A percentile compares a stretch with the other conserved stretches of the same genome.
Evolutionary conservation across 1,284 basidiomycete species (phyloP).

Genomic region (Gyrodon tennesseensis): DNA sequence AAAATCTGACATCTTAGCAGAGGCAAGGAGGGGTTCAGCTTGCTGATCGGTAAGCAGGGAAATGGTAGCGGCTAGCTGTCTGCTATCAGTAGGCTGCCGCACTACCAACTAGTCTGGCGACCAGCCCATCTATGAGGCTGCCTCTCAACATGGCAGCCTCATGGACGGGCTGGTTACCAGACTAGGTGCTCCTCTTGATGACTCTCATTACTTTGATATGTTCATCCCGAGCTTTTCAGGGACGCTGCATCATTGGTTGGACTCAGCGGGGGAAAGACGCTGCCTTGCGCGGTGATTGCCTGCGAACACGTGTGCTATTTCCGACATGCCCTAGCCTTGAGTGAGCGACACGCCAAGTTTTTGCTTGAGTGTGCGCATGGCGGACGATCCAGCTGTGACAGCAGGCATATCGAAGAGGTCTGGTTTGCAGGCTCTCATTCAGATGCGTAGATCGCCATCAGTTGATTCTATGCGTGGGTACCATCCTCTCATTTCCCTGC

Average conservation of each 20-base stretch:
- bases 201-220: background rate
- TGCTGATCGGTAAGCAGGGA: no score
- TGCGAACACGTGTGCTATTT: slow-evolving; percentile 41
- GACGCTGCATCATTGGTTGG: slow-evolving; percentile 45
- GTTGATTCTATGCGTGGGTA: no score
- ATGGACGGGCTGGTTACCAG: no score
- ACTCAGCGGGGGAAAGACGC: slow-evolving; percentile 33
- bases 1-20: no score
- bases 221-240: slow-evolving; percentile 26
- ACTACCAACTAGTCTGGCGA: no score
- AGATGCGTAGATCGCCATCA: slow-evolving; percentile 40
- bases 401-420: slow-evolving; percentile 42
- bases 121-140: no score
- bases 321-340: slow-evolving; percentile 44
- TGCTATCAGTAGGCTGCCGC: no score
- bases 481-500: no score
- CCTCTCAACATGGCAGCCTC: no score
- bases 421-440: slow-evolving; percentile 45
- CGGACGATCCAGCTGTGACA: slow-evolving; percentile 26
- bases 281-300: slow-evolving; percentile 39
- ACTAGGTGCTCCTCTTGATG: slow-evolving; percentile 35
- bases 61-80: no score
- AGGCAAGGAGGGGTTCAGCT: no score
- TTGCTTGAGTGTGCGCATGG: slow-evolving; percentile 45
- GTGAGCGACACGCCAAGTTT: slow-evolving; percentile 49